Conservation (phyloP, 306 rosid genomes). For the Citrullus amarus region DNA sequence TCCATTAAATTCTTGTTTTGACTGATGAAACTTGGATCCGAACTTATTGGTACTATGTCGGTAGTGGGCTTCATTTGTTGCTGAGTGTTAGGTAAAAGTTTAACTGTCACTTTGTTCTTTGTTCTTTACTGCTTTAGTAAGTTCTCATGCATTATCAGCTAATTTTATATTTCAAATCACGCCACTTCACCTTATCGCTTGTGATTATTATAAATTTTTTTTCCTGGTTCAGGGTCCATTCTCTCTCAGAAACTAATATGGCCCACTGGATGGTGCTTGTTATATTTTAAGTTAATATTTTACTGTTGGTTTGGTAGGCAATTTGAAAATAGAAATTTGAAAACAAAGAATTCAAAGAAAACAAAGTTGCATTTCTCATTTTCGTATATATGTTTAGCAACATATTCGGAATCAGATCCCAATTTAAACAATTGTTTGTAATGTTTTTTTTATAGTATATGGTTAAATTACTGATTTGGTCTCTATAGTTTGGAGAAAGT, state of each 20-base stretch:
- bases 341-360: not conserved
- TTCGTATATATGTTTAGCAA: not conserved
- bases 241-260: not conserved
- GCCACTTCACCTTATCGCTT: not conserved
- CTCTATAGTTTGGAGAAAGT: too few relatives aligned
- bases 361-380: too few relatives aligned
- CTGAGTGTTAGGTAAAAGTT: slow-evolving; percentile 18
- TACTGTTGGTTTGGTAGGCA: not conserved
- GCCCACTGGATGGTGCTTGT: not conserved
- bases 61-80: slow-evolving; percentile 20
- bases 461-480: too few relatives aligned
- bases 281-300: not conserved
- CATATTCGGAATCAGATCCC: not conserved
- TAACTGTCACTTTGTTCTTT: slow-evolving; percentile 26
- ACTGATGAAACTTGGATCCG: slow-evolving; percentile 10
- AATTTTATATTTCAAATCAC: not conserved
- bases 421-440: too few relatives aligned
- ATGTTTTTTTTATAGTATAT: too few relatives aligned
- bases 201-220: not conserved
- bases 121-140: slow-evolving; percentile 28
- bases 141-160: slow-evolving; percentile 10
- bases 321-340: not conserved
- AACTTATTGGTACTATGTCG: slow-evolving; percentile 13
- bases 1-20: slow-evolving; percentile 1
- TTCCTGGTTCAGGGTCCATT: not conserved